phyloP scores from a whole-genome alignment of 2,329 filamentous ascomycete genomes.

The Nothophaeocryptopus gaeumannii region DNA sequence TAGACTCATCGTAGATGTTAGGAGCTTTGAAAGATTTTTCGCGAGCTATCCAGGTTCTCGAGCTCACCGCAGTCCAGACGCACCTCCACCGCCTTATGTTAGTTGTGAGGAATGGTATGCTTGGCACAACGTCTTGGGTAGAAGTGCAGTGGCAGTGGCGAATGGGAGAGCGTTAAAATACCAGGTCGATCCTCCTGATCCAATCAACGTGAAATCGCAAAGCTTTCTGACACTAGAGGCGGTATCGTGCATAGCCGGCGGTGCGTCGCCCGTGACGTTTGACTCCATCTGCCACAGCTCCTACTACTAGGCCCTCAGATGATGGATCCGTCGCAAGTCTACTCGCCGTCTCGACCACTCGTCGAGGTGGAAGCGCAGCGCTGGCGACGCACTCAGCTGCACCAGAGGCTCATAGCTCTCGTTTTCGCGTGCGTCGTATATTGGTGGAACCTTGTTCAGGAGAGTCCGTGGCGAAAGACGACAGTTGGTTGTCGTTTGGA shows the following conservation, averaged over 20 bases:
- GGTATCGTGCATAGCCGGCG: constrained; percentile 10
- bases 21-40: constrained; percentile 9
- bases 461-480: too few species aligned
- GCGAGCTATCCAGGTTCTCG: constrained; percentile 9
- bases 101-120: constrained; percentile 12
- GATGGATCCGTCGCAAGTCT: constrained; percentile 6
- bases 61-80: constrained; percentile 8
- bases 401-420: neutral
- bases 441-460: neutral
- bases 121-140: constrained; percentile 14
- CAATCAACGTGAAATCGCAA: constrained; percentile 10
- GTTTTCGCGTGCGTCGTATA: neutral
- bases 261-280: constrained; percentile 9
- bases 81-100: constrained; percentile 11
- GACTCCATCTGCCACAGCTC: constrained; percentile 4
- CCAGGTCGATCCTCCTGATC: neutral
- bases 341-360: neutral
- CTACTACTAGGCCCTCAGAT: constrained; percentile 6
- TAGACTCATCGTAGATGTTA: neutral
- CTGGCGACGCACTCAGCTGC: constrained; percentile 2
- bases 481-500: too few species aligned
- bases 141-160: constrained; percentile 9
- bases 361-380: neutral
- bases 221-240: neutral
- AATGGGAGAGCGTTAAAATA: constrained; percentile 10